These are phyloP conservation scores for Gentiana macrophylla DNA, from an alignment of 257 asterid species.

Conservation along the genomic window DNA sequence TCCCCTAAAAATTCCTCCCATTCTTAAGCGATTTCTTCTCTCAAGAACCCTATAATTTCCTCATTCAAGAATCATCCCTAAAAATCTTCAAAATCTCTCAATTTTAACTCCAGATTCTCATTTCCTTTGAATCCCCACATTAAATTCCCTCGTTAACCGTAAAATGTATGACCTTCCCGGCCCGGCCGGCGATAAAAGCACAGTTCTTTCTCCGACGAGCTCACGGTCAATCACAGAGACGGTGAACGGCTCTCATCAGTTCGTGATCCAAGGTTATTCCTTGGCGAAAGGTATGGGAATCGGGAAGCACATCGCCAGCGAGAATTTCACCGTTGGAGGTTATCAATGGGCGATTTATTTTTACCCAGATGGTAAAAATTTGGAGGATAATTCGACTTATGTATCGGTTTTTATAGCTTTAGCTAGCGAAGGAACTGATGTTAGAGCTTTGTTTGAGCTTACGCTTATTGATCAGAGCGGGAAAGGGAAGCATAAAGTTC, in stretches of 20 bases:
- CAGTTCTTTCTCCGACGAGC: conserved; percentile 40
- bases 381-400: conserved; percentile 60
- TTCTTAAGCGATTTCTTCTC: too few relatives aligned
- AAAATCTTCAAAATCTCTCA: too few relatives aligned
- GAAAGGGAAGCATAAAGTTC: conserved; percentile 77
- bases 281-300: conserved; percentile 78
- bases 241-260: conserved; percentile 66
- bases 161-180: too few relatives aligned
- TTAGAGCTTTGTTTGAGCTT: conserved; percentile 76
- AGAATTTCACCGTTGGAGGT: conserved; percentile 72
- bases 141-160: too few relatives aligned
- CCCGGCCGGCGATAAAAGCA: conserved; percentile 6
- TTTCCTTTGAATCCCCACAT: too few relatives aligned
- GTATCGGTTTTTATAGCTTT: conserved; percentile 72
- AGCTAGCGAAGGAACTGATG: conserved; percentile 80
- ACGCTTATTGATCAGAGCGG: conserved; percentile 86
- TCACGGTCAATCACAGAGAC: conserved; percentile 67
- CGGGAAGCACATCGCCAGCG: conserved; percentile 76
- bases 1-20: too few relatives aligned
- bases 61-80: too few relatives aligned
- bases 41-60: too few relatives aligned
- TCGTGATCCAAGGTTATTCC: conserved; percentile 72
- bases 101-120: too few relatives aligned
- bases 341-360: conserved; percentile 82
- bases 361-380: conserved; percentile 75